phyloP scores from a whole-genome alignment of 2,329 filamentous ascomycete species.

The Colletotrichum eleusines region DNA sequence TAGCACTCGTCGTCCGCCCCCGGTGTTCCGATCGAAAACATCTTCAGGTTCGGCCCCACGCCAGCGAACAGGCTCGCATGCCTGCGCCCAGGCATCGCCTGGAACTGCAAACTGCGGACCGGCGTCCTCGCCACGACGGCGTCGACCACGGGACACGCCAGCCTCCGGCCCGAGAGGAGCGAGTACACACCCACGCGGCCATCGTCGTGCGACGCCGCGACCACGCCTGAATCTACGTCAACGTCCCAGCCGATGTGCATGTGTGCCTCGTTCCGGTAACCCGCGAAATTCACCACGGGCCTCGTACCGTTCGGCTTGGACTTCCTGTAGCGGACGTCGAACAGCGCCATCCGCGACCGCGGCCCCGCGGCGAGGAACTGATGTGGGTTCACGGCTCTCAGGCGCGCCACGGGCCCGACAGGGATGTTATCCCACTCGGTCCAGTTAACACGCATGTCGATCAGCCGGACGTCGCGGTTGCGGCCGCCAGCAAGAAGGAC shows the following conservation, averaged over 20 bases:
- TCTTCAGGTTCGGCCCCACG: constrained; percentile 52
- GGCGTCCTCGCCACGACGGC: constrained; percentile 47
- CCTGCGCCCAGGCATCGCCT: constrained; percentile 57
- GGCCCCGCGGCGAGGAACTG: constrained; percentile 67
- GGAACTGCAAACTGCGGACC: constrained; percentile 60
- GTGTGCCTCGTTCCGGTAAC: constrained; percentile 63
- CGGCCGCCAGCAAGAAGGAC: constrained; percentile 66
- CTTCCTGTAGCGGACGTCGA: constrained; percentile 64
- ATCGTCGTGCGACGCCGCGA: constrained; percentile 67
- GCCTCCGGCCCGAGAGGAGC: constrained; percentile 56
- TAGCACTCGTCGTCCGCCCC: constrained; percentile 51
- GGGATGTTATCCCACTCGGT: constrained; percentile 50
- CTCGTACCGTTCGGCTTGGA: constrained; percentile 43
- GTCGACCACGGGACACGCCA: constrained; percentile 49
- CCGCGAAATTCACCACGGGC: constrained; percentile 62
- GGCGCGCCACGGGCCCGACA: constrained; percentile 61
- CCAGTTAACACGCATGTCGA: constrained; percentile 58
- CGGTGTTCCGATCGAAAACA: constrained; percentile 58
- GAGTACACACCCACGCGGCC: constrained; percentile 64
- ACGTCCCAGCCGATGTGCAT: constrained; percentile 66
- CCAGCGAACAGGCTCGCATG: constrained; percentile 62
- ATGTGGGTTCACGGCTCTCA: constrained; percentile 62
- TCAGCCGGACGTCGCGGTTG: constrained; percentile 58
- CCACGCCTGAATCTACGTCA: constrained; percentile 58
- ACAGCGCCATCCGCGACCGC: constrained; percentile 63